phyloP scores from a whole-genome alignment of 495 filamentous ascomycete genomes.

The Immersiella caudata region DNA sequence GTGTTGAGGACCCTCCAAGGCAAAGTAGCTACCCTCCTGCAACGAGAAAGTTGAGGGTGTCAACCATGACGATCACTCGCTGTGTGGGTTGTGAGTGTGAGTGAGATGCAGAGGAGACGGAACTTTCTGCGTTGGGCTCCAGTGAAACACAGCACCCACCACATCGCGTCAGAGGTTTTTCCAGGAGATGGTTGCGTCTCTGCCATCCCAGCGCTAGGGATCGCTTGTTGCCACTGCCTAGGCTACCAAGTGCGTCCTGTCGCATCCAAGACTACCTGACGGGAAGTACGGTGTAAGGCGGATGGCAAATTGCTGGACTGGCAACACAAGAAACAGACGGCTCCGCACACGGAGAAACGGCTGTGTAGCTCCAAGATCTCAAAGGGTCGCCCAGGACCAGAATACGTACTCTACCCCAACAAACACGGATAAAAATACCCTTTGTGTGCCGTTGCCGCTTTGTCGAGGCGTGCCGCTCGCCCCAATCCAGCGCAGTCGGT shows the following conservation, averaged over 20 bases:
- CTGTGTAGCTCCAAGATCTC: background rate
- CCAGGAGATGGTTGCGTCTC: background rate
- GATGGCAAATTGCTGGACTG: background rate
- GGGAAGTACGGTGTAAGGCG: no score
- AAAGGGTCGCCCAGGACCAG: background rate
- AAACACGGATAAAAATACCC: slow-evolving; percentile 9
- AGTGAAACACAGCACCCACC: slow-evolving; percentile 4
- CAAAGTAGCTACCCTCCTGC: background rate
- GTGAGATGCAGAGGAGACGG: background rate
- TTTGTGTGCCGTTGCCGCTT: background rate
- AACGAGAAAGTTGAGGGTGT: background rate
- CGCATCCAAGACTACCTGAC: background rate
- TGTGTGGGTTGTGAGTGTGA: background rate
- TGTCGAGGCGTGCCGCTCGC: background rate
- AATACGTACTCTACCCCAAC: background rate
- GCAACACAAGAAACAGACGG: background rate
- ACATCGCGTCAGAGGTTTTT: background rate
- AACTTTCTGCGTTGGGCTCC: background rate
- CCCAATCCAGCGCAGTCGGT: background rate
- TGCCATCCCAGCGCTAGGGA: slow-evolving; percentile 3
- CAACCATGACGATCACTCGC: background rate
- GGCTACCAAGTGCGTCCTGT: background rate
- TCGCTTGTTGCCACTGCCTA: background rate
- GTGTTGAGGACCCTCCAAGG: background rate
- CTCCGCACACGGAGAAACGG: background rate